Conservation (phyloP, 352 stramenopile species). For the Globisporangium paddicum region DNA sequence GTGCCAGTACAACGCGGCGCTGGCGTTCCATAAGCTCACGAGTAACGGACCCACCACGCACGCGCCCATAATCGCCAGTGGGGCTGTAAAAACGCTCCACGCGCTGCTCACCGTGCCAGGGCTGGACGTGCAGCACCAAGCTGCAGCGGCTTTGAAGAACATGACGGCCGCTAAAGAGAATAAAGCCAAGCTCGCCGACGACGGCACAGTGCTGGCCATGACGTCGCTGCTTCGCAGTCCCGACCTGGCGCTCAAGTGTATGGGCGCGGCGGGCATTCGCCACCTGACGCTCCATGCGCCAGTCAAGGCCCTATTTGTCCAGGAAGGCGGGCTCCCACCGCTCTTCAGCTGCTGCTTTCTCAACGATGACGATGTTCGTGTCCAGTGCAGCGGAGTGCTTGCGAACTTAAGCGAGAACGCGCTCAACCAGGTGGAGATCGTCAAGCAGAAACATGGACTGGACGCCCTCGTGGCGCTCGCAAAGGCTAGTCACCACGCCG, state of each 20-base stretch:
- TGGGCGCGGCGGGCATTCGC: slow-evolving; percentile 84
- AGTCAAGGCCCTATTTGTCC: slow-evolving; percentile 64
- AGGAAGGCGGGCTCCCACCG: slow-evolving; percentile 58
- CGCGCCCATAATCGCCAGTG: slow-evolving; percentile 49
- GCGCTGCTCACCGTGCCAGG: slow-evolving; percentile 65
- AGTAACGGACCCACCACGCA: slow-evolving; percentile 69
- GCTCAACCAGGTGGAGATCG: slow-evolving; percentile 87
- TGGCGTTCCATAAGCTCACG: slow-evolving; percentile 88
- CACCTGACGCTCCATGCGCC: slow-evolving; percentile 83
- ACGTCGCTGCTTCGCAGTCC: slow-evolving; percentile 78
- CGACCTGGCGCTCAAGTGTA: slow-evolving; percentile 77
- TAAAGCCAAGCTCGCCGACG: slow-evolving; percentile 85
- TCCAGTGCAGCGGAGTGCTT: slow-evolving; percentile 86
- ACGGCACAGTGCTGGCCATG: slow-evolving; percentile 80
- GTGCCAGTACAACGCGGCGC: slow-evolving; percentile 86
- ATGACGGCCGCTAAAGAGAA: slow-evolving; percentile 89
- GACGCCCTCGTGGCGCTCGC: slow-evolving; percentile 60
- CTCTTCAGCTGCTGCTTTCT: slow-evolving; percentile 61
- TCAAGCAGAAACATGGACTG: slow-evolving; percentile 68
- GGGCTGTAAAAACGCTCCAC: slow-evolving; percentile 59
- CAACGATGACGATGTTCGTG: slow-evolving; percentile 76
- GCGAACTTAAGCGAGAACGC: slow-evolving; percentile 91
- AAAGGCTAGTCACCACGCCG: slow-evolving; percentile 51
- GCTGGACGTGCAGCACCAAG: slow-evolving; percentile 82
- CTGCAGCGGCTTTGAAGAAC: slow-evolving; percentile 89